Conservation (phyloP, 2,329 filamentous ascomycete species). For the Diplodia seriata region DNA sequence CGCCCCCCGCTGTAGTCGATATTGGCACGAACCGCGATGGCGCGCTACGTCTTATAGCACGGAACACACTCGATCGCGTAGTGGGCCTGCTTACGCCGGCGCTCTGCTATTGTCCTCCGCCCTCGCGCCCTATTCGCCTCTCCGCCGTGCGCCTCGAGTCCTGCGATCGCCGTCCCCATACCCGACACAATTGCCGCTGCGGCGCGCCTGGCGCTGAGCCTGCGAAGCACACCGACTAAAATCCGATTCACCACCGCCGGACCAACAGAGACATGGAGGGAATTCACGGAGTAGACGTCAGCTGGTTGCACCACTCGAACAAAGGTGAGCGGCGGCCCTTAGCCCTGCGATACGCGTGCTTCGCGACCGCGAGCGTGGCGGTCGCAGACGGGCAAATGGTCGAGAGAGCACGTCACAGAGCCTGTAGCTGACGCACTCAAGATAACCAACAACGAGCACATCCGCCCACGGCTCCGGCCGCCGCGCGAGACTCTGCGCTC, state of each 20-base stretch:
- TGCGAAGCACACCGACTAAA: constrained; percentile 21
- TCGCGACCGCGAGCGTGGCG: not conserved
- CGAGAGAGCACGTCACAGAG: not conserved
- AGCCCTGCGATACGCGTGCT: constrained; percentile 35
- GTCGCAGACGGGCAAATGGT: not conserved
- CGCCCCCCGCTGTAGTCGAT: constrained; percentile 13
- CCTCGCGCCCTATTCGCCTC: constrained; percentile 3
- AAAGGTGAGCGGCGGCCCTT: constrained; percentile 67
- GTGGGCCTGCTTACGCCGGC: constrained; percentile 6
- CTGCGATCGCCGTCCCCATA: constrained; percentile 13
- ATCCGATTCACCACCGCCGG: constrained; percentile 1
- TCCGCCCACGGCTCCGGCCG: constrained; percentile 1
- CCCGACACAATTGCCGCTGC: constrained; percentile 7
- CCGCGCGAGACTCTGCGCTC: constrained; percentile 5
- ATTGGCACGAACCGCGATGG: constrained; percentile 21
- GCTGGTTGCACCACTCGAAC: constrained; percentile 85
- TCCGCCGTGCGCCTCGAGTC: constrained; percentile 14
- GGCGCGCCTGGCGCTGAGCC: constrained; percentile 21
- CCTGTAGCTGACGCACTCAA: constrained; percentile 5
- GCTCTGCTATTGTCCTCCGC: constrained; percentile 7
- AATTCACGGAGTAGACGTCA: constrained; percentile 82
- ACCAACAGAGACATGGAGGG: constrained; percentile 68
- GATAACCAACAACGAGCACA: constrained; percentile 26
- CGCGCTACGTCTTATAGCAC: constrained; percentile 26
- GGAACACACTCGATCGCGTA: constrained; percentile 5